phyloP scores from a whole-genome alignment of 73 alveolate species.

The Tetrahymena thermophila region DNA sequence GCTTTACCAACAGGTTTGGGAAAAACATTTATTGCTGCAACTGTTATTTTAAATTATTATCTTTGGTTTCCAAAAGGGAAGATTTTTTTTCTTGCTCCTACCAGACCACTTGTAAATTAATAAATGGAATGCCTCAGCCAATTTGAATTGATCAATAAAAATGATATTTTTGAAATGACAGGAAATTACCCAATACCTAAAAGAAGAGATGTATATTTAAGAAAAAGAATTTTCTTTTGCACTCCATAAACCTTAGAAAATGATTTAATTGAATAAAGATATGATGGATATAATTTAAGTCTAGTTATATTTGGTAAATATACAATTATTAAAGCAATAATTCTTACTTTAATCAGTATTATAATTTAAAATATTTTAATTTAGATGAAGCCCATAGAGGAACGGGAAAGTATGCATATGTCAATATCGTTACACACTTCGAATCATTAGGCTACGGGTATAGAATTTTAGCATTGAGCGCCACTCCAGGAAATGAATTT shows the following conservation, averaged over 20 bases:
- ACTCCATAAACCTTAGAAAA: constrained; percentile 72
- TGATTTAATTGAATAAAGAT: constrained; percentile 40
- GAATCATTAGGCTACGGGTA: constrained; percentile 44
- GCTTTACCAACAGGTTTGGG: constrained; percentile 81
- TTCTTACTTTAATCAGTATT: neutral
- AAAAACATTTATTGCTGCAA: constrained; percentile 67
- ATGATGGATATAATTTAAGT: neutral
- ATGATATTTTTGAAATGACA: constrained; percentile 45
- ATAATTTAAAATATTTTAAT: neutral
- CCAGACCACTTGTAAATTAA: constrained; percentile 64
- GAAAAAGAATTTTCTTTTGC: constrained; percentile 57
- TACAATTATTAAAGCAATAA: no score
- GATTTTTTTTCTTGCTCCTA: constrained; percentile 77
- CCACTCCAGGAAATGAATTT: constrained; percentile 68
- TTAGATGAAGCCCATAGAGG: constrained; percentile 85
- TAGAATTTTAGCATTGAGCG: constrained; percentile 68
- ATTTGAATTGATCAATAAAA: constrained; percentile 24
- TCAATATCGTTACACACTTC: constrained; percentile 35
- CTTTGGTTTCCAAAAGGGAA: constrained; percentile 71
- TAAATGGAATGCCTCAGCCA: constrained; percentile 42
- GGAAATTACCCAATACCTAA: constrained; percentile 48
- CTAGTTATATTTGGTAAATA: neutral
- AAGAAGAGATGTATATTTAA: constrained; percentile 34
- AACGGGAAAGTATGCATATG: constrained; percentile 75
- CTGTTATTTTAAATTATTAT: constrained; percentile 56